These are phyloP conservation scores for Pichia ethanolica DNA, from an alignment of 805 yeast genomes.

Conservation along the genomic window DNA sequence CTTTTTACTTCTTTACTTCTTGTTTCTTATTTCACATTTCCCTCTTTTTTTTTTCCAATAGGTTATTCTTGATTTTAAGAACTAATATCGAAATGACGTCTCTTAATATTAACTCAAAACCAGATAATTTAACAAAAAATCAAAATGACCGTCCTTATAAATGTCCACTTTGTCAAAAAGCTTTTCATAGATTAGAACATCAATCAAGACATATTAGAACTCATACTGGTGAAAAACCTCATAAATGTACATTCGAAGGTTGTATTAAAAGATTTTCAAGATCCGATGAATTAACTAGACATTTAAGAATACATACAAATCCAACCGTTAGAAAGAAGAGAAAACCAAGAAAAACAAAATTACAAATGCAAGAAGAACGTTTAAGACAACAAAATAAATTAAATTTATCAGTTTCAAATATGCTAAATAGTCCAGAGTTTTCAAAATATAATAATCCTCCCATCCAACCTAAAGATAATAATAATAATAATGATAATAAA, in stretches of 20 bases:
- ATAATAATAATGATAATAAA: too few species aligned
- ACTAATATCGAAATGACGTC: background rate
- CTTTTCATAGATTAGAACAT: slow-evolving; percentile 69
- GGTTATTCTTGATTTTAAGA: too few species aligned
- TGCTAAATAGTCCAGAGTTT: too few species aligned
- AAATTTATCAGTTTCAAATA: background rate
- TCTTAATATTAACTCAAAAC: too few species aligned
- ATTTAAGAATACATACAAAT: slow-evolving; percentile 63
- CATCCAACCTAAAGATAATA: too few species aligned
- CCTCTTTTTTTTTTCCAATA: too few species aligned
- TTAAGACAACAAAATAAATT: slow-evolving; percentile 8
- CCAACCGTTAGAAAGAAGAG: slow-evolving; percentile 57
- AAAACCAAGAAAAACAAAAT: slow-evolving; percentile 19
- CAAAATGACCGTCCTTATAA: slow-evolving; percentile 50
- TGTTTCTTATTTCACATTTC: too few species aligned
- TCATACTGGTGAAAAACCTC: slow-evolving; percentile 79
- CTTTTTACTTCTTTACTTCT: too few species aligned
- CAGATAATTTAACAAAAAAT: slow-evolving; percentile 11
- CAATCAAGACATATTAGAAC: slow-evolving; percentile 75
- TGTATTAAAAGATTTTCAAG: slow-evolving; percentile 63
- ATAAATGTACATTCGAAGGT: slow-evolving; percentile 64
- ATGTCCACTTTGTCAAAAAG: slow-evolving; percentile 68
- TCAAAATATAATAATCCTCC: too few species aligned
- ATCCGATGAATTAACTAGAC: slow-evolving; percentile 70
- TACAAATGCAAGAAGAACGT: slow-evolving; percentile 12